A percentile compares a stretch with the other conserved stretches of the same genome.
These are phyloP conservation scores for Cyberlindnera misumaiensis DNA, from an alignment of 805 yeast genomes.

Conservation along the genomic window DNA sequence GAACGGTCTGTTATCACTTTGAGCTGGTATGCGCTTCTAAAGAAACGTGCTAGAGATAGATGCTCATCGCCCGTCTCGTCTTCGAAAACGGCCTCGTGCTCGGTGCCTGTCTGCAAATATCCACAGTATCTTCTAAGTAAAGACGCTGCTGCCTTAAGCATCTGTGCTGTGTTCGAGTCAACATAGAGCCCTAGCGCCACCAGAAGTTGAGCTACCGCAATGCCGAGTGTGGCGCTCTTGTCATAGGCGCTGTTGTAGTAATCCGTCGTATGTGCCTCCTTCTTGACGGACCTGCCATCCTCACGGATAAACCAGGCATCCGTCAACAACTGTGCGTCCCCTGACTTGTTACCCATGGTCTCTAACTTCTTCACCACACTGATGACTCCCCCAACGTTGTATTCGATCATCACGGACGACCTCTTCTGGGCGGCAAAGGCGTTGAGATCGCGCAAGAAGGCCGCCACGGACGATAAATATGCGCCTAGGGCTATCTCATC, in stretches of 20 bases:
- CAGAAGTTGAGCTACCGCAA: conserved; percentile 12
- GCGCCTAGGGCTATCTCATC: conserved; percentile 7
- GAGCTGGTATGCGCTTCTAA: conserved; percentile 10
- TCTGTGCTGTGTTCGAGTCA: not conserved
- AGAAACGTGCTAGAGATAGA: conserved; percentile 8
- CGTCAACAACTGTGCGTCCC: not conserved
- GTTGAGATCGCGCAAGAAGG: conserved; percentile 7
- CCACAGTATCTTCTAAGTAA: conserved; percentile 13
- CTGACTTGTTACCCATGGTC: conserved; percentile 1
- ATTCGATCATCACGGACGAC: conserved; percentile 24
- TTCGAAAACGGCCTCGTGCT: conserved; percentile 6
- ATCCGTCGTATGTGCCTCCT: not conserved
- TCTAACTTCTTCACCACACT: conserved; percentile 23
- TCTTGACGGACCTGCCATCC: conserved; percentile 4
- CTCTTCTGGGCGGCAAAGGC: conserved; percentile 7
- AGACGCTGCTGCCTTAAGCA: conserved; percentile 3
- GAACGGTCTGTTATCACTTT: conserved; percentile 1
- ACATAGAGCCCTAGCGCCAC: conserved; percentile 3
- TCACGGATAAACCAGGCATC: conserved; percentile 12
- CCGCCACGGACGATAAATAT: conserved; percentile 9
- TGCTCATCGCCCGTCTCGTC: conserved; percentile 16
- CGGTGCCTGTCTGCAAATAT: conserved; percentile 6
- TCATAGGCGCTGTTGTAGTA: conserved; percentile 15
- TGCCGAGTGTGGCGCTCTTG: conserved; percentile 12
- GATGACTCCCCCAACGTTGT: conserved; percentile 36